Conservation (phyloP, 306 rosid genomes). For the Notholithocarpus densiflorus region DNA sequence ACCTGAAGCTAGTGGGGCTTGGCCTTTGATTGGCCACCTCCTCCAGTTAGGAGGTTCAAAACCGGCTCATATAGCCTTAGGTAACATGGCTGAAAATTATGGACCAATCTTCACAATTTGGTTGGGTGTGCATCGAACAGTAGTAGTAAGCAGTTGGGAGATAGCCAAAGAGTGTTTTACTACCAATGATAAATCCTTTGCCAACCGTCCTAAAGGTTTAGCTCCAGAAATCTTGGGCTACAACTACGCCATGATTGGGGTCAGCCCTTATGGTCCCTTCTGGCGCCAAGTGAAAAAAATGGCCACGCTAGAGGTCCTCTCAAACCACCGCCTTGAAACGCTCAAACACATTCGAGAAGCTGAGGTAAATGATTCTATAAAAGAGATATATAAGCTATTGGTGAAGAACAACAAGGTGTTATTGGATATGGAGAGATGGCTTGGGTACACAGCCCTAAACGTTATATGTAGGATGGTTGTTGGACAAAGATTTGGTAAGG, state of each 20-base stretch:
- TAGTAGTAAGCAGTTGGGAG: not conserved
- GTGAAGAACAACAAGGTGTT: not conserved
- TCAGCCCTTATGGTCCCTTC: too few relatives aligned
- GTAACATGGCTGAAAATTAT: too few relatives aligned
- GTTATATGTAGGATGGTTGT: conserved; percentile 16
- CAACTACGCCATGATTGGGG: not conserved
- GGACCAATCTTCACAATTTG: too few relatives aligned
- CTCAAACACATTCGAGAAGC: conserved; percentile 17
- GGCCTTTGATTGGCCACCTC: too few relatives aligned
- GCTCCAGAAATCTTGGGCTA: not conserved
- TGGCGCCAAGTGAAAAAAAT: too few relatives aligned
- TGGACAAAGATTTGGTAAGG: conserved; percentile 23
- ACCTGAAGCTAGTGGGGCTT: too few relatives aligned
- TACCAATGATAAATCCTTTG: not conserved
- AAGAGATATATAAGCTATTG: conserved; percentile 1
- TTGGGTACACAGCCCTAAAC: conserved; percentile 14
- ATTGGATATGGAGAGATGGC: conserved; percentile 40
- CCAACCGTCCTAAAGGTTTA: not conserved
- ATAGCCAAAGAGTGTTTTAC: conserved; percentile 5
- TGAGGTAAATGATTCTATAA: conserved; percentile 13
- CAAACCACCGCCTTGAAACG: not conserved
- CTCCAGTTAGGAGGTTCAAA: too few relatives aligned
- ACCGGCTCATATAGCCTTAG: too few relatives aligned
- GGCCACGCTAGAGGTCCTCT: too few relatives aligned
- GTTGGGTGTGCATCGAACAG: too few relatives aligned